A percentile compares a stretch with the other conserved stretches of the same genome.
These are phyloP conservation scores for Nemania sp. DNA, from an alignment of 2,329 filamentous ascomycete species.

Conservation along the genomic window DNA sequence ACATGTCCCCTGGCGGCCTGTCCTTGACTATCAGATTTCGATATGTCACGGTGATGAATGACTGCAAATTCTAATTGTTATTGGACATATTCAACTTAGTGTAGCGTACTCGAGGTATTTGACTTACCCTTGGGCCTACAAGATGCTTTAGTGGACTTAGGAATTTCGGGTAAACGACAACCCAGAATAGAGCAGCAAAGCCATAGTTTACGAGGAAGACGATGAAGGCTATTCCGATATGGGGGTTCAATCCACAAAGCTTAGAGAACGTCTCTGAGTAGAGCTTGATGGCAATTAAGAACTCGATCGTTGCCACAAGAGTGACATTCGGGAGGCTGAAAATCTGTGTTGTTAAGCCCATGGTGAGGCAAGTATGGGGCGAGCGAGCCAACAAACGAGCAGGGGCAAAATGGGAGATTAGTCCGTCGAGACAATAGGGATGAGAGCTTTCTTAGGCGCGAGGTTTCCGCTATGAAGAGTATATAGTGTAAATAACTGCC, in stretches of 20 bases:
- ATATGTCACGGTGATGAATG: slow-evolving; percentile 23
- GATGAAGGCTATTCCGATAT: slow-evolving; percentile 10
- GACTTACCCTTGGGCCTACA: slow-evolving; percentile 30
- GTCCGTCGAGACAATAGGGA: too few species aligned
- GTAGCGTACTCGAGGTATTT: not conserved
- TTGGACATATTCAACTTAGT: not conserved
- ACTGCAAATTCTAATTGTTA: slow-evolving; percentile 3
- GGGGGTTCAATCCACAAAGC: slow-evolving; percentile 9
- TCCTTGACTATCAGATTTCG: slow-evolving; percentile 22
- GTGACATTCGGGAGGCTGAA: slow-evolving; percentile 35
- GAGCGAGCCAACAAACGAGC: not conserved
- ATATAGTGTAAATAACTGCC: too few species aligned
- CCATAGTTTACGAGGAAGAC: slow-evolving; percentile 29
- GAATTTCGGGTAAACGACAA: slow-evolving; percentile 30
- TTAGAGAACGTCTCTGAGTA: slow-evolving; percentile 13
- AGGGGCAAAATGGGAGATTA: not conserved
- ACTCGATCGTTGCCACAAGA: slow-evolving; percentile 32
- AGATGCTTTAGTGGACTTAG: slow-evolving; percentile 32
- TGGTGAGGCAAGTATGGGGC: not conserved
- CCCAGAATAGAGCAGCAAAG: slow-evolving; percentile 25
- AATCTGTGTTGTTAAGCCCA: slow-evolving; percentile 20
- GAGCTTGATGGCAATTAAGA: slow-evolving; percentile 35
- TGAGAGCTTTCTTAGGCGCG: too few species aligned
- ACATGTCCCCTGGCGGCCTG: slow-evolving; percentile 25
- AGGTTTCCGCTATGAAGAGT: too few species aligned